phyloP scores from a whole-genome alignment of 768 basidiomycete species.

The Leucogyrophana mollusca region DNA sequence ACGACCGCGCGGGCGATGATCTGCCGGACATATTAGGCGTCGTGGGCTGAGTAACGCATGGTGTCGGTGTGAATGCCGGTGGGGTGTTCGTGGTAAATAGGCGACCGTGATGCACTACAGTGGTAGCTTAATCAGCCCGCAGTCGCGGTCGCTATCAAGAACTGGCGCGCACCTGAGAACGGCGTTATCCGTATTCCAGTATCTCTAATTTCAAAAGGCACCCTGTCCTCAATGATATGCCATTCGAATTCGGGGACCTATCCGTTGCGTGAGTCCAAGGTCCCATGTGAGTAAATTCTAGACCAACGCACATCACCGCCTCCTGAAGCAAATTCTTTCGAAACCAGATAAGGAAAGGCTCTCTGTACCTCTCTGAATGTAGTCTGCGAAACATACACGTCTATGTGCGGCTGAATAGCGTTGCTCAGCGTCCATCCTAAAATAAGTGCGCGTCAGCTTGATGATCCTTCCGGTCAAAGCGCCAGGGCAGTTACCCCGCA shows the following conservation, averaged over 20 bases:
- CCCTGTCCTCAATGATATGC: constrained; percentile 73
- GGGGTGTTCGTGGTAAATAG: constrained; percentile 47
- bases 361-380: constrained; percentile 68
- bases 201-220: constrained; percentile 64
- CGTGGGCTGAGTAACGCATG: constrained; percentile 34
- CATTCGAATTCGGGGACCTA: constrained; percentile 83
- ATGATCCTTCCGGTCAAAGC: neutral
- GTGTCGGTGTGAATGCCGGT: constrained; percentile 39
- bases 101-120: constrained; percentile 71
- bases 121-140: constrained; percentile 5
- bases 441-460: constrained; percentile 4
- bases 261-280: constrained; percentile 4
- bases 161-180: constrained; percentile 50
- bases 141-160: neutral
- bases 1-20: constrained; percentile 24
- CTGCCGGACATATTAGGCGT: constrained; percentile 31
- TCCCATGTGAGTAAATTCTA: neutral
- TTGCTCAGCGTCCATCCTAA: constrained; percentile 71
- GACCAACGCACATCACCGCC: constrained; percentile 62
- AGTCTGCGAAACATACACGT: constrained; percentile 65
- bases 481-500: constrained; percentile 55
- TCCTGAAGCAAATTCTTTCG: constrained; percentile 74
- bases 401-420: constrained; percentile 69
- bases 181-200: constrained; percentile 66
- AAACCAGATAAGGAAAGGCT: constrained; percentile 81